These are phyloP conservation scores for Trichophyton verrucosum DNA, from an alignment of 2,329 filamentous ascomycete genomes.

Conservation along the genomic window DNA sequence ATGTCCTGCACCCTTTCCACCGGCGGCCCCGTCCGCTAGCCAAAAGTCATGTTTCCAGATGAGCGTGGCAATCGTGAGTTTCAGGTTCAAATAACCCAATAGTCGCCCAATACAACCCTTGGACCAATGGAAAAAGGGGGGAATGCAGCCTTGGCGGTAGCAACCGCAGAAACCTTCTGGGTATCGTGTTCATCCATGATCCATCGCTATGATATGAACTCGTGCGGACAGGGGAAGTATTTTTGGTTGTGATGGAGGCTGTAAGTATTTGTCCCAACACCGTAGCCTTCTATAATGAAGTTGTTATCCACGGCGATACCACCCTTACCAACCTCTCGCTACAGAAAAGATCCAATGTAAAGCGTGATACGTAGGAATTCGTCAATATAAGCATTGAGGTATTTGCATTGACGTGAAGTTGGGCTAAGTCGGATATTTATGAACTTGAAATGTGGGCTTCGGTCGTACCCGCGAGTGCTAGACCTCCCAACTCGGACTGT, in stretches of 20 bases:
- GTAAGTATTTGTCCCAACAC: neutral
- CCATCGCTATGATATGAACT: neutral
- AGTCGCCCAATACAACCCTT: neutral
- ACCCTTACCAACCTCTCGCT: neutral
- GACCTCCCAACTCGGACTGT: neutral
- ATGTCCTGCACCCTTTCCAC: neutral
- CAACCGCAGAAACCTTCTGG: neutral
- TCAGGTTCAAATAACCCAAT: neutral
- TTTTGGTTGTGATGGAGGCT: neutral
- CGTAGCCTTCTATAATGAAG: neutral
- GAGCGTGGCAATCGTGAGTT: neutral
- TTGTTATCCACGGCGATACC: neutral
- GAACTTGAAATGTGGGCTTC: neutral
- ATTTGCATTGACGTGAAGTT: neutral
- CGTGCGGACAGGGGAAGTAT: neutral
- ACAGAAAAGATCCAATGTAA: neutral
- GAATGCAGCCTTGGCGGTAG: neutral
- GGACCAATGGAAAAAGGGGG: neutral
- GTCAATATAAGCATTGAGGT: neutral
- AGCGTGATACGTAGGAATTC: neutral
- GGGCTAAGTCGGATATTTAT: neutral
- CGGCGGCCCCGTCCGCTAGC: neutral
- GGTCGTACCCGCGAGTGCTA: neutral
- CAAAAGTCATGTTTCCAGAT: neutral
- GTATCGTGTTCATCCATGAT: neutral